Base-by-base conservation (phyloP, 2,329 filamentous ascomycete species). In the Grosmannia clavigera region DNA sequence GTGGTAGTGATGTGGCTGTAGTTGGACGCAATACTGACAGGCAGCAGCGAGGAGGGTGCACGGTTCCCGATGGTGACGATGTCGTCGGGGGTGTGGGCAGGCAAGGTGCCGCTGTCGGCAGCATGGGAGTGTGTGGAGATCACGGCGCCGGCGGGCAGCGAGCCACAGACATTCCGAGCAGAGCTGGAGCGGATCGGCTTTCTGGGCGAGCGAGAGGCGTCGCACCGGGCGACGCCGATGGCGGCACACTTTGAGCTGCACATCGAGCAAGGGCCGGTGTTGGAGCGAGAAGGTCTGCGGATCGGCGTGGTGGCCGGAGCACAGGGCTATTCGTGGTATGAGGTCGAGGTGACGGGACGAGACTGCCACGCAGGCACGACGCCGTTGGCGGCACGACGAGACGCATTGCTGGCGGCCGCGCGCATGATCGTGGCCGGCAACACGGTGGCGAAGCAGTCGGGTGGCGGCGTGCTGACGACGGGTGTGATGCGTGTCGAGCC, bases 241-340 rank as follows among this genome's bases (percentile, higher is more conserved):
- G 86, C 82, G 0, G 88, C 87, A 0, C 88, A 92, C 70, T 92
- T 92, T 67, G 88, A 92, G 70, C 77, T 94, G 12, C 89, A 94
- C 68, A 92, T 92, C 58, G 90, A 95, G 69, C 90, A 95, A 69
- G 88, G 88, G 0, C 88, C 88, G 0, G 81, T 90, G 46, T 78
- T 95, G 0, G 84, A 92, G 66, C 77, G 78, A 19, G 77, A 79
- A 31, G 73, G 76, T 25, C 79, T 83, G 63, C 83, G 83, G 58
- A 79, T 92, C 59, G 85, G 86, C 27, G 79, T 89, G 6, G 88
- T 92, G 5, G 79, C 81, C 33, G 87, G 86, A 3, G 87, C 87
- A 1, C 87, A 91, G 68, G 86, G 85, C 7, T 90, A 88, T 69
- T 81, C 82, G 59, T 91, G 88, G 88, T 84, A 83, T 69, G 86